Base-by-base conservation (phyloP, 805 yeast genomes). In the Schwanniomyces polymorphus region DNA sequence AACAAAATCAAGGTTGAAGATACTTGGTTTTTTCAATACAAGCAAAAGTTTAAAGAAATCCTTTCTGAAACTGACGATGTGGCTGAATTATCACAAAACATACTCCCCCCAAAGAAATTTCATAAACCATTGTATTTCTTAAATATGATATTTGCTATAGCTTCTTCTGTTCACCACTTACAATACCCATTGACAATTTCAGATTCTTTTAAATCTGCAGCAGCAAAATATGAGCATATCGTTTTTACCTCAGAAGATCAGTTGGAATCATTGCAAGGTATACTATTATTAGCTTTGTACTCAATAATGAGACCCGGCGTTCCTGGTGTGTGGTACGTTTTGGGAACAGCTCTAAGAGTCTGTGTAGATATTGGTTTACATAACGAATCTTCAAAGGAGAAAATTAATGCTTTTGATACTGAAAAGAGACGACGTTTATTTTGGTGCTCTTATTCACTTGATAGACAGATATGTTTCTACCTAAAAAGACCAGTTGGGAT, bases 261-360 rank as follows among this genome's bases (percentile, higher is more conserved):
- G 39, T 66, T 89, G 33, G 95, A 88, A 55, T 76, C 86, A 1
- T 64, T 91, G 3, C 92, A 87, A 58, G 91, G 91, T 0, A 70
- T 88, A 11, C 61, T 91, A 14, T 68, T 88, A 11, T 67, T 87
- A 37, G 81, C 92, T 0, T 60, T 85, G 4, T 91, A 86, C 60
- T 82, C 95, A 0, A 75, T 86, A 28, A 89, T 91, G 96, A 76
- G 96, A 47, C 97, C 97, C 0, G 84, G 92, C 0, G 80, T 81
- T 11, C 96, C 97, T 0, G 94, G 96, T 3, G 89, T 88, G n/a
- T 91, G 97, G 97, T 88, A 88, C 61, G 81, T 87, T 4, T 68
- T 88, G 52, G 97, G 97, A 0, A 80, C 88, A 1, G 91, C 92
- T 0, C 65, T 89, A 42, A 75, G 97, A 50, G 65, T 88, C 42